Base-by-base conservation (phyloP, 768 basidiomycete genomes). In the Russula earlei region DNA sequence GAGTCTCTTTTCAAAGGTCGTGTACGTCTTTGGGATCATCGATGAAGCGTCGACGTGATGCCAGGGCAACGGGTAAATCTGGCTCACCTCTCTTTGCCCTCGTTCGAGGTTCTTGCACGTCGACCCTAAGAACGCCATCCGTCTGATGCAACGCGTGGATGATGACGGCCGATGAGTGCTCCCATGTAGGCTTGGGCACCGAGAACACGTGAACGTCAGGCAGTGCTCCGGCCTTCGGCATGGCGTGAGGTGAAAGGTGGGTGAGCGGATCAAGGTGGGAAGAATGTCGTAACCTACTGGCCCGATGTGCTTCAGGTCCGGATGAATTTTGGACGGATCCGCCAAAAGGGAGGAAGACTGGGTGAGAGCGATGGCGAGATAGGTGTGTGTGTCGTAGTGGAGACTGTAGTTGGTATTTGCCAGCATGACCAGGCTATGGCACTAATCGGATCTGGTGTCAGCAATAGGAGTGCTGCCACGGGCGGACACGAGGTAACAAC, bases 61-160 rank as follows among this genome's bases (percentile, higher is more conserved):
- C 25, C 29, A 38, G 41, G 43, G 44, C 27, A 29, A 36, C 46
- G 47, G 42, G 27, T 38, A 15, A 11, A 45, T 22, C 15, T 8
- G 12, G 37, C 54, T 53, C 11, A 54, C 58, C 61, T 61, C 55
- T 52, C 43, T 57, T 60, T n/a, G 45, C 29, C 46, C 61, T 51
- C 41, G 11, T 24, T 34, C 49, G 47, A 9, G 59, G 61, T 46
- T 54, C 59, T 53, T 62, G 61, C 12, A 61, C 48, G 4, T 62
- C 61, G 24, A 62, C 51, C 29, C 49, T 52, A 24, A 62, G 48
- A 31, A 62, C 52, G 24, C 61, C 61, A 19, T 62, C 59, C 36
- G 15, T 41, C 38, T 44, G 49, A 45, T 19, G 58, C 6, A 62
- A 31, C 20, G 55, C 55, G 17, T 22, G 25, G 22, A 46, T 34